Conservation (phyloP, 306 rosid genomes). For the Prunus armeniaca region DNA sequence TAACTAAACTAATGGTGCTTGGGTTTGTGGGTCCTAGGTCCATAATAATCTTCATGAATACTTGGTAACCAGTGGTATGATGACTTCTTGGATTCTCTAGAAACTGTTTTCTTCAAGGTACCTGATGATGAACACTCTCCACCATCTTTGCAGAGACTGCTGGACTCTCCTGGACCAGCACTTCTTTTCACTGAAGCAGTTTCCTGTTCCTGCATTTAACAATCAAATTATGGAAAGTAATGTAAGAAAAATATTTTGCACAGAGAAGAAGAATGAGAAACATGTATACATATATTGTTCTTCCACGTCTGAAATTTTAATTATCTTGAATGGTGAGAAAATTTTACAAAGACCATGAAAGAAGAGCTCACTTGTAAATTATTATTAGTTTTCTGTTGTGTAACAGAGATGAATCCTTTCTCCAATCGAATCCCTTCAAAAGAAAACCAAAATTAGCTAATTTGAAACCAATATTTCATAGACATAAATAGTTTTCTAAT, state of each 20-base stretch:
- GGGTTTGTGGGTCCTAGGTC: slow-evolving; percentile 64
- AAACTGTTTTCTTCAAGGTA: slow-evolving; percentile 52
- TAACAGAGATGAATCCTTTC: slow-evolving; percentile 33
- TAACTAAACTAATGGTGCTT: slow-evolving; percentile 44
- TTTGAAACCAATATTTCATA: background rate
- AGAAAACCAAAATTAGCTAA: background rate
- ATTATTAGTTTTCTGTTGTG: slow-evolving; percentile 24
- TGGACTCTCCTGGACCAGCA: slow-evolving; percentile 17
- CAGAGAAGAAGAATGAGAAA: background rate
- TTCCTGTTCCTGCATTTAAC: slow-evolving; percentile 37
- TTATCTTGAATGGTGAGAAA: no score
- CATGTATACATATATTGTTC: background rate
- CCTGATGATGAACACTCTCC: slow-evolving; percentile 51
- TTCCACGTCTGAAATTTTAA: no score
- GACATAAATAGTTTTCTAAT: background rate
- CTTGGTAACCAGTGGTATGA: slow-evolving; percentile 50
- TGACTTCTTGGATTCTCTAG: slow-evolving; percentile 52
- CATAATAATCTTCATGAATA: slow-evolving; percentile 75
- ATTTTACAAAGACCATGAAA: background rate
- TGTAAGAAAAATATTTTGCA: background rate
- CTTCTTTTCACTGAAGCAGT: slow-evolving; percentile 24
- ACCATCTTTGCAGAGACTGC: slow-evolving; percentile 37
- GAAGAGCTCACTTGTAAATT: slow-evolving; percentile 41
- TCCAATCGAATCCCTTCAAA: slow-evolving; percentile 67
- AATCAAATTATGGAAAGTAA: background rate